Evolutionary conservation across 495 filamentous ascomycete species (phyloP).

Genomic region (Podospora bellae-mahoneyi): DNA sequence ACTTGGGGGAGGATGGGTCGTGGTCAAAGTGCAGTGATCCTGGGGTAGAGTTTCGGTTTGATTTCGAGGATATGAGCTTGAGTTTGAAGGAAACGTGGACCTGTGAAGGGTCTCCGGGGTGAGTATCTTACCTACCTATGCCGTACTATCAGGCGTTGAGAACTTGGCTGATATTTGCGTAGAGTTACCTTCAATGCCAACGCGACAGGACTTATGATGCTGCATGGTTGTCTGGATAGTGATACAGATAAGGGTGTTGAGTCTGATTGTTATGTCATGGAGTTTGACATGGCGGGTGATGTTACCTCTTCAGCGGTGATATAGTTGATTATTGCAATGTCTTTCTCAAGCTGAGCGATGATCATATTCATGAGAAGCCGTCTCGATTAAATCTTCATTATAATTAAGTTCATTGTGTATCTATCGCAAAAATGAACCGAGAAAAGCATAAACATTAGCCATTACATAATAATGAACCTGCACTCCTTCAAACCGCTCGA

Average conservation of each 20-base stretch:
- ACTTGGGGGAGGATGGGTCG: slow-evolving; percentile 13
- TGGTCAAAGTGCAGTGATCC: slow-evolving; percentile 25
- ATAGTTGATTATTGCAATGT: slow-evolving; percentile 3
- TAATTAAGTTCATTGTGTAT: no score
- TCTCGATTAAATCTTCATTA: no score
- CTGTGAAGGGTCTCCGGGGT: slow-evolving; percentile 25
- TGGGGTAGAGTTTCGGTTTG: slow-evolving; percentile 27
- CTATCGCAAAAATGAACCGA: no score
- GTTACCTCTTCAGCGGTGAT: slow-evolving; percentile 14
- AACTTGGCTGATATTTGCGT: slow-evolving; percentile 12
- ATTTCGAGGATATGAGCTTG: slow-evolving; percentile 23
- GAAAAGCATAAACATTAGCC: no score
- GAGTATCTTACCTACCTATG: slow-evolving; percentile 6
- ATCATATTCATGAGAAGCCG: no score
- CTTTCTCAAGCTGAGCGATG: no score
- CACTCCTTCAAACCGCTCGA: no score
- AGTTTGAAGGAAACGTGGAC: slow-evolving; percentile 28
- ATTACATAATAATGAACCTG: no score
- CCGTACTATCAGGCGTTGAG: neutral
- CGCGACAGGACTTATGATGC: slow-evolving; percentile 24
- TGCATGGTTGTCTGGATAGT: slow-evolving; percentile 26
- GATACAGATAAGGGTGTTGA: slow-evolving; percentile 24
- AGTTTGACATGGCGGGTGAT: slow-evolving; percentile 27
- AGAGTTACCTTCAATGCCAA: slow-evolving; percentile 25
- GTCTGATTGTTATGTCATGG: slow-evolving; percentile 29